phyloP scores from a whole-genome alignment of 352 stramenopile species.

The Peronospora destructor region DNA sequence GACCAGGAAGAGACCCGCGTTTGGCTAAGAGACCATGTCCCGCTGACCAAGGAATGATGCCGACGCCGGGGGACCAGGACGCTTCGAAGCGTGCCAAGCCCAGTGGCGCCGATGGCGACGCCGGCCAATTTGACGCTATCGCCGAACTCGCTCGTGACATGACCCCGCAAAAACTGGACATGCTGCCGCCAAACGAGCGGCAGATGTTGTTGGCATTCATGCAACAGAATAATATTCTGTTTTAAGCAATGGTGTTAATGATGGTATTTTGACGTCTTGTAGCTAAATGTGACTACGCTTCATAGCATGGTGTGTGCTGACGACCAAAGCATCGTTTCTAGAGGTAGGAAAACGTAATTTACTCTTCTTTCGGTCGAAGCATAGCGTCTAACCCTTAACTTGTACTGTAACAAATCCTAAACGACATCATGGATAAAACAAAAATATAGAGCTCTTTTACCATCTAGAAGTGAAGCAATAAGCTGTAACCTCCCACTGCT shows the following conservation, averaged over 20 bases:
- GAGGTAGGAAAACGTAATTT: background rate
- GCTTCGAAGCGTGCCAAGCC: constrained; percentile 24
- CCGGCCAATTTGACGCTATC: constrained; percentile 50
- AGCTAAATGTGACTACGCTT: constrained; percentile 2
- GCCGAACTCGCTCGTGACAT: constrained; percentile 70
- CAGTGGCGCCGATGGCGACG: constrained; percentile 11
- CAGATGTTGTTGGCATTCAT: constrained; percentile 77
- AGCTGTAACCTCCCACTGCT: constrained; percentile 7
- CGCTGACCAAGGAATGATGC: constrained; percentile 18
- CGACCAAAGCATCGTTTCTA: background rate
- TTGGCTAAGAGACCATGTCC: constrained; percentile 39
- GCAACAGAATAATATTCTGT: constrained; percentile 76
- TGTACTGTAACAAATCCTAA: background rate
- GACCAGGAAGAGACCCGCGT: constrained; percentile 46
- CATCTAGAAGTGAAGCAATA: constrained; percentile 21
- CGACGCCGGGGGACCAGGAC: constrained; percentile 19
- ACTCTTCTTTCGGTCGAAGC: no score
- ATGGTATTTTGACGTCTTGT: constrained; percentile 11
- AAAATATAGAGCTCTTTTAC: constrained; percentile 26
- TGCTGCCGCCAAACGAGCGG: constrained; percentile 68
- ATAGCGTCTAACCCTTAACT: background rate
- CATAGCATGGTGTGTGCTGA: background rate
- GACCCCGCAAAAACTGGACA: constrained; percentile 74
- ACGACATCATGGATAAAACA: constrained; percentile 4
- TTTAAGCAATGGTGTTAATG: constrained; percentile 18